phyloP scores from a whole-genome alignment of 2,329 filamentous ascomycete genomes.

The Aspergillus ibericus region DNA sequence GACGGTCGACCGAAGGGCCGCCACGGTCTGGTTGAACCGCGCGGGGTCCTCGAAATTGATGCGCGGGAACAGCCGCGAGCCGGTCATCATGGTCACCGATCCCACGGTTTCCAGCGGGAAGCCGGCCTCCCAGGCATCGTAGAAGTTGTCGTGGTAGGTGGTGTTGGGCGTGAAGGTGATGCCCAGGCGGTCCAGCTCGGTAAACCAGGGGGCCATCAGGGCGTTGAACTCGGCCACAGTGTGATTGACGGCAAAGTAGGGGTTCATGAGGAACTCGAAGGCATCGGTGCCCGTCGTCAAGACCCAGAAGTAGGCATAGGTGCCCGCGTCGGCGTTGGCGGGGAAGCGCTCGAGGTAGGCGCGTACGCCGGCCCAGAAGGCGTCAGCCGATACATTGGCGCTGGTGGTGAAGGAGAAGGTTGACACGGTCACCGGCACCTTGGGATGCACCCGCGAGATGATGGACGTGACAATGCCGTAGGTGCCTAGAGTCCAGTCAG shows the following conservation, averaged over 20 bases:
- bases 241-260: slow-evolving; percentile 29
- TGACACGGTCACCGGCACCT: slow-evolving; percentile 27
- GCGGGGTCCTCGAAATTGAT: slow-evolving; percentile 31
- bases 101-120: slow-evolving; percentile 30
- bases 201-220: slow-evolving; percentile 29
- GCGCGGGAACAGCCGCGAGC: slow-evolving; percentile 38
- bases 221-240: slow-evolving; percentile 28
- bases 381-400: slow-evolving; percentile 22
- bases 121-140: slow-evolving; percentile 27
- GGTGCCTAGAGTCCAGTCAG: slow-evolving; percentile 21
- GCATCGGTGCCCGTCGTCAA: slow-evolving; percentile 16
- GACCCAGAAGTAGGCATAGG: slow-evolving; percentile 36
- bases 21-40: slow-evolving; percentile 31
- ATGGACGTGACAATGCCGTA: slow-evolving; percentile 33
- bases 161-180: slow-evolving; percentile 26
- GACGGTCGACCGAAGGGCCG: slow-evolving; percentile 23
- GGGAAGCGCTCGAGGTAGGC: slow-evolving; percentile 30
- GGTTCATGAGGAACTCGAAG: slow-evolving; percentile 36
- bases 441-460: slow-evolving; percentile 28
- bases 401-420: slow-evolving; percentile 30
- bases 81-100: slow-evolving; percentile 23
- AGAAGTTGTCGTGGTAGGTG: slow-evolving; percentile 30
- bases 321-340: slow-evolving; percentile 28
- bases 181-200: slow-evolving; percentile 24
- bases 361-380: slow-evolving; percentile 31